Conservation (phyloP, 2,329 filamentous ascomycete species). For the Blastomyces silverae region DNA sequence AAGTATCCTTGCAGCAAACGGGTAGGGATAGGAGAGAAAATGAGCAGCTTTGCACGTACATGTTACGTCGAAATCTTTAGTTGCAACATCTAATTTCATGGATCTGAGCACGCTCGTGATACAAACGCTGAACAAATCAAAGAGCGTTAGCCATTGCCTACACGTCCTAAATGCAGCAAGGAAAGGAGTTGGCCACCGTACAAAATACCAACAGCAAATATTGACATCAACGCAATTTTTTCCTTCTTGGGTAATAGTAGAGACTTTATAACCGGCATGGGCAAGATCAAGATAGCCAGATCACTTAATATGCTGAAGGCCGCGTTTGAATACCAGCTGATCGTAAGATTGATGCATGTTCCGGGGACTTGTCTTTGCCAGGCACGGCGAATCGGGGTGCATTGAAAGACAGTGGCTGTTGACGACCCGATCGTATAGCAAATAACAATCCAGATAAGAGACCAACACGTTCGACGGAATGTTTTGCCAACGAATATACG, state of each 20-base stretch:
- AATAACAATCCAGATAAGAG: constrained; percentile 40
- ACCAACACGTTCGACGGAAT: constrained; percentile 43
- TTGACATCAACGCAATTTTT: constrained; percentile 45
- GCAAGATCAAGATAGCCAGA: constrained; percentile 32
- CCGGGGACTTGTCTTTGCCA: constrained; percentile 43
- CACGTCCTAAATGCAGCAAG: not conserved
- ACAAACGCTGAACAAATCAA: constrained; percentile 24
- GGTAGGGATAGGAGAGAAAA: not conserved
- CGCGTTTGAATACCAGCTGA: constrained; percentile 47
- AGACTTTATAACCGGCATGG: constrained; percentile 30
- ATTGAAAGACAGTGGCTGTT: constrained; percentile 46
- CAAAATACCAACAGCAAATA: constrained; percentile 36
- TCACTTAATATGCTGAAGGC: constrained; percentile 34
- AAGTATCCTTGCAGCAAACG: not conserved
- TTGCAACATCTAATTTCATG: constrained; percentile 25
- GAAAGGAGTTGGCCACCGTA: constrained; percentile 22
- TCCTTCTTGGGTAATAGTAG: constrained; percentile 34
- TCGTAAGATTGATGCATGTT: constrained; percentile 43
- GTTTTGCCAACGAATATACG: constrained; percentile 45
- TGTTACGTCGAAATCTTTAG: not conserved
- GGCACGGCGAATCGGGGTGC: constrained; percentile 43
- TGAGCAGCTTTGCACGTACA: not conserved
- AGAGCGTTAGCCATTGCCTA: not conserved
- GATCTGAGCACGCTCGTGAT: constrained; percentile 31
- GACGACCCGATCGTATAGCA: constrained; percentile 45